Evolutionary conservation across 805 yeast species (phyloP), one percentile per base, ranked within the genome.

Genomic region (Sungouiella thailandica): DNA sequence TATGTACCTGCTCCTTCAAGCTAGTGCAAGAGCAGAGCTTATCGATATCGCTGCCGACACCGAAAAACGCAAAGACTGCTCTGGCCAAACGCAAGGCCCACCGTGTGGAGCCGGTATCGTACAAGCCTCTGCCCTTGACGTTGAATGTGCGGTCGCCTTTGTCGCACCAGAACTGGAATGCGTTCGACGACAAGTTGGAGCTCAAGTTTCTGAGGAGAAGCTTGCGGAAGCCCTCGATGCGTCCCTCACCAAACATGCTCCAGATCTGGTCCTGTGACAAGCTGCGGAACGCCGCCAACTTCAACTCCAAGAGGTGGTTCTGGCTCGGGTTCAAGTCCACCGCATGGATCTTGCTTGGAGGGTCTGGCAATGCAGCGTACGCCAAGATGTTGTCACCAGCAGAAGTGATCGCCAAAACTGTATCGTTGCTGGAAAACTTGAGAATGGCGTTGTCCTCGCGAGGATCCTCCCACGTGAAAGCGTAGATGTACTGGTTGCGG

Each of bases 381-480:
- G 84, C 71, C 44, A 84, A 66, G 41, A 84, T 67, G 53, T 85
- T 84, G 60, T 84, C 95, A 44, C 93, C 93, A 4, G 94, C 95
- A 27, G 90, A 83, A 4, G 94, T 84, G 36, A 84, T 84, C 15
- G 90, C 89, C 46, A 84, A 67, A 3, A 84, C 84, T 1, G 86
- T 80, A 51, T 85, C 95, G 19, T 72, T 68, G 10, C 76, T 58
- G 20, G 68, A 63, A 48, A 84, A 65, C 28, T 78, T 71, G 46
- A 84, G 66, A 36, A 84, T 80, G 31, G 69, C 69, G 40, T 76
- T 74, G 61, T 84, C 95, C 60, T 83, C 93, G 36, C 82, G 70
- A 19, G 94, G 94, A 53, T 85, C 95, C 58, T 84, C 95, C 95
- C 95, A 84, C 5, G 94, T 84, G 58, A 84, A 84, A 4, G 94